These are phyloP conservation scores for Aspergillus hancockii DNA, from an alignment of 495 filamentous ascomycete species.

Conservation along the genomic window DNA sequence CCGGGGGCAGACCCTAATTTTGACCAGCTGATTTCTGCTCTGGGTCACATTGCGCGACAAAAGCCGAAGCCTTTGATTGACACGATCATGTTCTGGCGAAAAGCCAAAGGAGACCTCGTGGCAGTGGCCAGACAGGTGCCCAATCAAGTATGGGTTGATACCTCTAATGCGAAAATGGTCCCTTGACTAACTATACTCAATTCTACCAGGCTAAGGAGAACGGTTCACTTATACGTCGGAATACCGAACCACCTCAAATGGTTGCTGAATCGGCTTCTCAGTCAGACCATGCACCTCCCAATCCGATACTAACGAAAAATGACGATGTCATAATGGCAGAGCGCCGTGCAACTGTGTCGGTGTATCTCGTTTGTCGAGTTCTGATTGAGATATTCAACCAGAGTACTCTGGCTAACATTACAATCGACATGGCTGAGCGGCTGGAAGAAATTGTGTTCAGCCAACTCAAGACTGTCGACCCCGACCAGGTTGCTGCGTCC, in stretches of 20 bases:
- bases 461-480: slow-evolving; percentile 84
- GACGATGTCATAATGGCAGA: slow-evolving; percentile 75
- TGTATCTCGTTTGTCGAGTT: slow-evolving; percentile 92
- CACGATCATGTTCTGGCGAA: slow-evolving; percentile 95
- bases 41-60: slow-evolving; percentile 89
- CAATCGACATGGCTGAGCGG: slow-evolving; percentile 82
- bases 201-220: slow-evolving; percentile 39
- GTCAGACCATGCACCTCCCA: slow-evolving; percentile 28
- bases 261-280: slow-evolving; percentile 26
- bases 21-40: slow-evolving; percentile 89
- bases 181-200: slow-evolving; percentile 2
- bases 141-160: slow-evolving; percentile 53
- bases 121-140: slow-evolving; percentile 60
- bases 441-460: slow-evolving; percentile 93
- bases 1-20: slow-evolving; percentile 86
- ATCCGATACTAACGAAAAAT: slow-evolving; percentile 56
- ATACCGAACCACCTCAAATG: slow-evolving; percentile 53
- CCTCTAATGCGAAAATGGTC: neutral
- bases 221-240: slow-evolving; percentile 49
- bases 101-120: slow-evolving; percentile 87
- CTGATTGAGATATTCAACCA: slow-evolving; percentile 92
- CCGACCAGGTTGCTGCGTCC: slow-evolving; percentile 74
- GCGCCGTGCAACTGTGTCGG: slow-evolving; percentile 84
- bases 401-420: slow-evolving; percentile 78
- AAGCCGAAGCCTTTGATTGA: slow-evolving; percentile 97